Base-by-base conservation (phyloP, 148 eudicot genomes). In the Arbutus unedo region DNA sequence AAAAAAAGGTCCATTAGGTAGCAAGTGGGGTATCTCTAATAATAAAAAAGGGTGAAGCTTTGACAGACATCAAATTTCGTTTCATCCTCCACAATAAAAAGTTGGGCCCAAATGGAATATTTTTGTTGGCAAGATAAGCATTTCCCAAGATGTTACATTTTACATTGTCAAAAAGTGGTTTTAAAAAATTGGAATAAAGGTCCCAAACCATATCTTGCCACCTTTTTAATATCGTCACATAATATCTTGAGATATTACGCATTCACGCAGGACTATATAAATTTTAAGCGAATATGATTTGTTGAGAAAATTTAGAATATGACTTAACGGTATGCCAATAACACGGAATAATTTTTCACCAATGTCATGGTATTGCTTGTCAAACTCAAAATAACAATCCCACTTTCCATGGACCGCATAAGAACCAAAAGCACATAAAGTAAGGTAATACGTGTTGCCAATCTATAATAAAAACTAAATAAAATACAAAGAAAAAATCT, bases 331-430 rank as follows among this genome's bases (percentile, higher is more conserved):
- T 31, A 0, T 31, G 38, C 38, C 38, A 31, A 31, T 31, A 31
- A 31, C 38, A 31, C 38, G 38, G 38, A 31, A 31, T 31, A 31
- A 31, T 31, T 31, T 31, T 31, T 2, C 71, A 66, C 71, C 43
- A 10, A 66, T 25, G 43, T 6, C 71, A 31, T 66, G 71, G 71
- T 16, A 66, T 31, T 66, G 71, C 71, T 66, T 66, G 71, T 66
- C 71, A 66, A 66, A 66, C 16, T 66, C 71, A 66, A 66, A 66
- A 25, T 66, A 50, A 50, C 10, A 66, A 10, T 25, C 71, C 71
- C 71, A 66, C 71, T 25, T 66, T 4, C 71, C 71, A 66, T 66
- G 71, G 71, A 66, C 71, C 71, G 23, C 71, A 43, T 0, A 66
- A 31, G 38, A 31, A 66, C 44, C 71, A 66, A 66, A 25, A 66